A percentile compares a stretch with the other conserved stretches of the same genome.
Conservation (phyloP, 1,284 basidiomycete genomes). For the Trichosporon sp. region DNA sequence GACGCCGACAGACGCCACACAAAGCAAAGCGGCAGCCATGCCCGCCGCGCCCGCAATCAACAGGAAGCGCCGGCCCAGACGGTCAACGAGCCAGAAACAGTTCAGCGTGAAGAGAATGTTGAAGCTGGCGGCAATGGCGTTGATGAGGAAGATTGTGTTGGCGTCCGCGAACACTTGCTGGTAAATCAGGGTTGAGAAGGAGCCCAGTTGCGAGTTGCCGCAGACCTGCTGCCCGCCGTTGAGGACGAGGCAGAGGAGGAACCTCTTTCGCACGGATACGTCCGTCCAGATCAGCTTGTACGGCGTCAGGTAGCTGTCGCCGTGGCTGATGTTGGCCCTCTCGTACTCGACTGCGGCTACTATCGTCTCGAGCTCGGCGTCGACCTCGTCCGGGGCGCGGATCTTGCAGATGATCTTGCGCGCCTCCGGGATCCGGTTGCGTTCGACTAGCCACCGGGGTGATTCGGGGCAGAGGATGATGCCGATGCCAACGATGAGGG, state of each 20-base stretch:
- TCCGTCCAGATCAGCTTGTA: slow-evolving; percentile 30
- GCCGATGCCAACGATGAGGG: slow-evolving; percentile 52
- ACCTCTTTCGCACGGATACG: slow-evolving; percentile 33
- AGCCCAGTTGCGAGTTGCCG: slow-evolving; percentile 29
- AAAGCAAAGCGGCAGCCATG: slow-evolving; percentile 30
- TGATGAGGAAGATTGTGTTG: slow-evolving; percentile 36
- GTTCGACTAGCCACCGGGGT: slow-evolving; percentile 64
- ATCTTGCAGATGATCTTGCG: slow-evolving; percentile 26
- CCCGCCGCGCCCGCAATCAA: slow-evolving; percentile 23
- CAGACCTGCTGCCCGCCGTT: slow-evolving; percentile 36
- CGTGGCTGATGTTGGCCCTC: slow-evolving; percentile 18
- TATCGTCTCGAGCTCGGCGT: slow-evolving; percentile 32
- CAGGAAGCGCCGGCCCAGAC: background rate
- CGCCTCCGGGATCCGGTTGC: slow-evolving; percentile 35
- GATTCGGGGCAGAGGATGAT: slow-evolving; percentile 59
- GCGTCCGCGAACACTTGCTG: slow-evolving; percentile 30
- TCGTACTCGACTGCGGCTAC: slow-evolving; percentile 34
- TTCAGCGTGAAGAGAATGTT: slow-evolving; percentile 30
- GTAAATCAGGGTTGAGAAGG: slow-evolving; percentile 36
- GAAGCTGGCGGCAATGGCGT: slow-evolving; percentile 31
- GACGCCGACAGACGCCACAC: slow-evolving; percentile 31
- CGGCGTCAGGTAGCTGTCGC: slow-evolving; percentile 17
- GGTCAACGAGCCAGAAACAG: slow-evolving; percentile 25
- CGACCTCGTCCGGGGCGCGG: slow-evolving; percentile 29
- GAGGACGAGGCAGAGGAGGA: slow-evolving; percentile 33